phyloP scores from a whole-genome alignment of 2,329 filamentous ascomycete species.

The Claviceps spartinae region DNA sequence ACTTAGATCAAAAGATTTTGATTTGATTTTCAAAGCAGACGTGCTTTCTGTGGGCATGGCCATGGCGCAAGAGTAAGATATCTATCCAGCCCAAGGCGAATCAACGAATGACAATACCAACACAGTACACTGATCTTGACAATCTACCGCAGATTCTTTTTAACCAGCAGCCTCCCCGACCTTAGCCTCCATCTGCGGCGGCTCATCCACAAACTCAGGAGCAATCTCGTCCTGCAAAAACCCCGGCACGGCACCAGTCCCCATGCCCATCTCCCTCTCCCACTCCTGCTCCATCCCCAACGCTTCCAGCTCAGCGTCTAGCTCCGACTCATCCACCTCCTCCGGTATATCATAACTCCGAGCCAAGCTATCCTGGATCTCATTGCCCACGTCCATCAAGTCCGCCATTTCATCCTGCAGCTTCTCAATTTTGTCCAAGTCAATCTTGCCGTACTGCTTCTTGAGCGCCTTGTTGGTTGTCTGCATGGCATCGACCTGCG shows the following conservation, averaged over 20 bases:
- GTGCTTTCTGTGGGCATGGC: too few relatives aligned
- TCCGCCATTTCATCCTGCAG: constrained; percentile 99
- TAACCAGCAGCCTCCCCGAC: constrained; percentile 66
- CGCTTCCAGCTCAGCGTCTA: constrained; percentile 93
- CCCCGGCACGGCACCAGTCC: constrained; percentile 51
- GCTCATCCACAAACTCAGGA: constrained; percentile 86
- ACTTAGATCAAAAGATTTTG: too few relatives aligned
- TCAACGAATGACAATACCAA: too few relatives aligned
- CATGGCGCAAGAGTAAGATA: too few relatives aligned
- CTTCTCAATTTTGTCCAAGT: constrained; percentile 93
- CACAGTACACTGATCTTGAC: too few relatives aligned
- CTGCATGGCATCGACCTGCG: constrained; percentile 94
- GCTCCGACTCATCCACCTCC: constrained; percentile 89
- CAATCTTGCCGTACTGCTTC: constrained; percentile 92
- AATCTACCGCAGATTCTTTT: constrained; percentile 1
- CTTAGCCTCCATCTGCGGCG: constrained; percentile 58
- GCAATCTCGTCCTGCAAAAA: constrained; percentile 82
- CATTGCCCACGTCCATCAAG: constrained; percentile 91
- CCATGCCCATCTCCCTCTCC: constrained; percentile 47
- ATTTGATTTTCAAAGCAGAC: too few relatives aligned
- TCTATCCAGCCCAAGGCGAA: too few relatives aligned
- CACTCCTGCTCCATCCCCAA: constrained; percentile 88
- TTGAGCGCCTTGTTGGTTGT: constrained; percentile 85
- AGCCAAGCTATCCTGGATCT: constrained; percentile 90
- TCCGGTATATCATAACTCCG: constrained; percentile 90